phyloP scores from a whole-genome alignment of 2,329 filamentous ascomycete genomes.

The Ceratocystis cubensis region DNA sequence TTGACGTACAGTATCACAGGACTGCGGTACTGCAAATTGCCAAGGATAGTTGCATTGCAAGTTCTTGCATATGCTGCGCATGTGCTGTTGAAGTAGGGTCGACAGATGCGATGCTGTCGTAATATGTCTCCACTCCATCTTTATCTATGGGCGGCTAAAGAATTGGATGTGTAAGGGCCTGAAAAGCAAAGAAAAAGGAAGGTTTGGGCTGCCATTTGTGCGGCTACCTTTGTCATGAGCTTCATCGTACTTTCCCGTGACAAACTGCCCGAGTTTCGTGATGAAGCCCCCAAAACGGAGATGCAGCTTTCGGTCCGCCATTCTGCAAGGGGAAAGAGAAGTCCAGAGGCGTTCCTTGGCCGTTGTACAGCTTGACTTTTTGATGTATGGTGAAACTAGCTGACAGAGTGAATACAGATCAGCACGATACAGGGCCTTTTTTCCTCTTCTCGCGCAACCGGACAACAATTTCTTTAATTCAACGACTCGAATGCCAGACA shows the following conservation, averaged over 20 bases:
- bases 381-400: conserved; percentile 5
- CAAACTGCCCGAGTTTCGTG: not conserved
- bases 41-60: not conserved
- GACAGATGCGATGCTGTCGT: not conserved
- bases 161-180: not conserved
- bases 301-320: not conserved
- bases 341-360: not conserved
- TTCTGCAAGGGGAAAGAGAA: not conserved
- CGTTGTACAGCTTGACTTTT: not conserved
- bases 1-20: not conserved
- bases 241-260: not conserved
- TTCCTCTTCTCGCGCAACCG: not conserved
- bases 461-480: not conserved
- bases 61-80: not conserved
- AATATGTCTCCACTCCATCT: not conserved
- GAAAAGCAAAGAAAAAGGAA: not conserved
- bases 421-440: not conserved
- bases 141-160: not conserved
- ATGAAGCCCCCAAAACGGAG: not conserved
- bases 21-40: not conserved
- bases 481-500: not conserved
- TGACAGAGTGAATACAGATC: not conserved
- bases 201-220: no score
- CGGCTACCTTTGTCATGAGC: no score
- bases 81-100: not conserved